phyloP scores from a whole-genome alignment of 2,329 filamentous ascomycete species.

The Cordyceps pruinosa region DNA sequence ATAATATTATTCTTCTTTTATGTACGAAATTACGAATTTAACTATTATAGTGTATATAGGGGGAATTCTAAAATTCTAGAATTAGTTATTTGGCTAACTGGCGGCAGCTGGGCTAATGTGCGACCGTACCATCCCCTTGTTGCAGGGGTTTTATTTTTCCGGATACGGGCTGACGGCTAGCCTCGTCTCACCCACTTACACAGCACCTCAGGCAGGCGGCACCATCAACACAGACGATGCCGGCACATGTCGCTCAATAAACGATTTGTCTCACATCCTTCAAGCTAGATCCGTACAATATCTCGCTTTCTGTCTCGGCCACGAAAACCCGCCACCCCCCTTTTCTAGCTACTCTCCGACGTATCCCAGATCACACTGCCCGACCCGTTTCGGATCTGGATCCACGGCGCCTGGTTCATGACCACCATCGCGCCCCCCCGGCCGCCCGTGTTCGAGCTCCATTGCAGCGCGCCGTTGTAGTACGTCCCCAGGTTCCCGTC shows the following conservation, averaged over 20 bases:
- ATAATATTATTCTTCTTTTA: no score
- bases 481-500: conserved; percentile 14
- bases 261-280: neutral
- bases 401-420: conserved; percentile 15
- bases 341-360: conserved; percentile 10
- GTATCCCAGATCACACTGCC: conserved; percentile 17
- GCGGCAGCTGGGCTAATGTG: no score
- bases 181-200: neutral
- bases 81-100: no score
- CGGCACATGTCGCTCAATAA: neutral
- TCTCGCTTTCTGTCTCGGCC: neutral
- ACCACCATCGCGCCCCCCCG: conserved; percentile 12
- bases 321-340: neutral
- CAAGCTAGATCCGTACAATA: neutral
- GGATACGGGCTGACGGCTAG: neutral
- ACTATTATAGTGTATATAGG: no score
- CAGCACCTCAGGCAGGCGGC: neutral
- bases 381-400: conserved; percentile 15
- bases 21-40: no score
- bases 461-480: conserved; percentile 11
- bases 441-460: conserved; percentile 14
- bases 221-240: neutral
- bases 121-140: no score
- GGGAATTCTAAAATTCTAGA: no score
- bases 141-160: no score